These are phyloP conservation scores for Fusarium equiseti DNA, from an alignment of 2,329 filamentous ascomycete genomes.

Conservation along the genomic window DNA sequence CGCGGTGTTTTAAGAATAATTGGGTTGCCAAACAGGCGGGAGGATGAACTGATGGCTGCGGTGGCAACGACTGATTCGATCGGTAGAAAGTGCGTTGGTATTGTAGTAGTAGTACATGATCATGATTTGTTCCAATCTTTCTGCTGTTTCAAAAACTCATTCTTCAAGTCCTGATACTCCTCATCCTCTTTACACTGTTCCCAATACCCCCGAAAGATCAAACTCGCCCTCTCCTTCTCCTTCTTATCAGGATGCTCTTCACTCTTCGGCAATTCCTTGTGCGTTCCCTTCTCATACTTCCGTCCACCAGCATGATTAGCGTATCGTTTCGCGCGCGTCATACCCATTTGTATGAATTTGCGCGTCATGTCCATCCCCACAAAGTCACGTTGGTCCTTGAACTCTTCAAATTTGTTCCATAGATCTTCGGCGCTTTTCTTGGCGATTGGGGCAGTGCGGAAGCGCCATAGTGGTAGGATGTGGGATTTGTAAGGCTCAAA, in stretches of 20 bases:
- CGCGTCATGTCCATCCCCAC: constrained; percentile 74
- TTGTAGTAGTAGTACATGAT: too few species aligned
- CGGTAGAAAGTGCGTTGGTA: not conserved
- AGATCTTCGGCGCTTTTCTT: constrained; percentile 61
- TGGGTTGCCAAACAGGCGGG: constrained; percentile 2
- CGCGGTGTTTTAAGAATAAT: constrained; percentile 11
- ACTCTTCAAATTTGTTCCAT: constrained; percentile 63
- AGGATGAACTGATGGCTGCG: constrained; percentile 1
- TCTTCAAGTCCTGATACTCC: constrained; percentile 32
- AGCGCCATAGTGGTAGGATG: constrained; percentile 70
- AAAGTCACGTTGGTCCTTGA: constrained; percentile 65
- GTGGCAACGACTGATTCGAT: constrained; percentile 1
- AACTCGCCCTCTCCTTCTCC: constrained; percentile 39
- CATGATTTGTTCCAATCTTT: not conserved
- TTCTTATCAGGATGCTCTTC: constrained; percentile 29
- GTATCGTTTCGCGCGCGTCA: constrained; percentile 71
- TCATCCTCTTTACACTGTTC: constrained; percentile 44
- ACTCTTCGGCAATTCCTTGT: constrained; percentile 32
- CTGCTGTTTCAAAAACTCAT: constrained; percentile 26
- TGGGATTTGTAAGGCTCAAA: constrained; percentile 73
- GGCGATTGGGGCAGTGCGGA: constrained; percentile 51
- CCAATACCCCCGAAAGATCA: constrained; percentile 40
- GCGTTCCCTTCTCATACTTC: constrained; percentile 58
- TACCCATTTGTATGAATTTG: constrained; percentile 75
- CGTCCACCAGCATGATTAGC: constrained; percentile 67